Base-by-base conservation (phyloP, 306 rosid species). In the Castanea mollissima region DNA sequence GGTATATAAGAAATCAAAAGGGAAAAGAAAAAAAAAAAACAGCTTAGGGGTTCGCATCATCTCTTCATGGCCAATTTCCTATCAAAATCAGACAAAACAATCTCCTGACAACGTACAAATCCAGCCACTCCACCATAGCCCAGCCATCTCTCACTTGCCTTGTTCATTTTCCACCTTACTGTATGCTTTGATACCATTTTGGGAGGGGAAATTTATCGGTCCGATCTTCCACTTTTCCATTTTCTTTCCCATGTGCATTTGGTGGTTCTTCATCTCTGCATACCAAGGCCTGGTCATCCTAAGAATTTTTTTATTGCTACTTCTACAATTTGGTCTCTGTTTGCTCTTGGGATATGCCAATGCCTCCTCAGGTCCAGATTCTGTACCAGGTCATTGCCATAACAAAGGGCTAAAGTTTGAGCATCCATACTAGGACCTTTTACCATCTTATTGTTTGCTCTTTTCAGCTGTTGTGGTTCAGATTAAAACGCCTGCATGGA, bases 131-230 rank as follows among this genome's bases (percentile, higher is more conserved):
- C 98, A 46, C 98, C 98, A 65, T 76, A 90, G 86, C 94, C 89
- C 86, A 93, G 52, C 99, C 99, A 93, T 88, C 81, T 91, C 82
- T 95, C 99, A 81, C 98, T 87, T 34, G 97, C 98, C 69, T 81
- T 78, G 85, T 93, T 95, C 96, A 86, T 88, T 86, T 93, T 95
- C 99, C 98, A 93, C 84, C 97, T 91, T 81, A 95, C 91, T 75
- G 81, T 82, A 77, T 95, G 98, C 85, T 92, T 64, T 62, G 98
- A 94, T 59, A 87, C 85, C 59, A 69, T 75, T 81, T 88, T 91
- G 1, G 89, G 73, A 77, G 99, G 97, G n/a, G 93, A 78, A 23
- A 21, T 85, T 58, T 93, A 13, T 72, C 63, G 1, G 67, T 75
- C 71, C 63, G 81, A 7, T 25, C 29, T 71, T 79, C 82, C 0